Evolutionary conservation across 768 basidiomycete species (phyloP), one percentile per base, ranked within the genome.

Genomic region (Trametes punicea): DNA sequence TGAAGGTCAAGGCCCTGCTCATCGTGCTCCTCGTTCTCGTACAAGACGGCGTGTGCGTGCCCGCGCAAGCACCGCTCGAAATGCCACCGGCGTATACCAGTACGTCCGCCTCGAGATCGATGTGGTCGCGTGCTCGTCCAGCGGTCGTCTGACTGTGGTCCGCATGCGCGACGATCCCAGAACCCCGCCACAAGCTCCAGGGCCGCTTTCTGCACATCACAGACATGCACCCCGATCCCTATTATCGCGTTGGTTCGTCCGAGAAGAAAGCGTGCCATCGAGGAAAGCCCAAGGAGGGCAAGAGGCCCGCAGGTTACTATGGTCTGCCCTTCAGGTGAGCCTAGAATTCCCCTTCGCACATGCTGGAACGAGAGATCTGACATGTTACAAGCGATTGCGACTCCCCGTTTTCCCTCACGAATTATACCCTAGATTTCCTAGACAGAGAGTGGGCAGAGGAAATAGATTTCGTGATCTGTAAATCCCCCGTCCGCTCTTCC

Each of bases 381-480:
- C 39, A 27, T 25, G 23, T 51, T 40, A 36, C 15, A 16, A 88
- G 86, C 41, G 82, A 85, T 18, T 93, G 93, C 64, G 93, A 97
- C 70, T 81, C 93, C 15, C 91, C 93, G 0, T 73, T 90, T 41
- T 71, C 74, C 11, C 79, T 95, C n/a, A 83, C 87, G 29, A 89
- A 97, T 68, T 77, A 81, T 34, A 93, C 93, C 9, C 78, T 97
- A 47, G 86, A 93, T 60, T 90, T 78, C 73, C 70, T 95, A 51
- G 85, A 85, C 48, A 77, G 83, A 62, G 79, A 90, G 58, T 94
- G 90, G 91, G 81, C 85, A 38, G 76, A 81, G 56, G 84, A 94
- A 63, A 80, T 97, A 34, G 93, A 97, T 67, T 97, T 95, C 68
- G 91, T 97, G 29, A 77, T 97, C 31, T 94, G 90, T 88, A 65